phyloP scores from a whole-genome alignment of 1,139 yeast genomes.

The Saccharomycopsis hybrid region DNA sequence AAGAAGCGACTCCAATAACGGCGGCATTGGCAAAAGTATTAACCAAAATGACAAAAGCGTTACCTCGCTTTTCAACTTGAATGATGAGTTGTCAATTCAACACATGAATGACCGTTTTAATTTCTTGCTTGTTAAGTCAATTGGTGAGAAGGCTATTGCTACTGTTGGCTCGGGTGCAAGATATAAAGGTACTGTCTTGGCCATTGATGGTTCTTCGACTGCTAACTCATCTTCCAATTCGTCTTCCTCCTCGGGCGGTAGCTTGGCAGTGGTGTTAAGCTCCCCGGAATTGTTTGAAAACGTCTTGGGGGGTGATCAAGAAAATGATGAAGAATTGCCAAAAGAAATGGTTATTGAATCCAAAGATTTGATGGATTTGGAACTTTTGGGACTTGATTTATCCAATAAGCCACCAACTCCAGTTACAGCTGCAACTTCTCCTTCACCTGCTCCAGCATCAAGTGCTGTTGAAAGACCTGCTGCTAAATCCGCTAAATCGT shows the following conservation, averaged over 20 bases:
- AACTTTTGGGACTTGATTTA: constrained; percentile 40
- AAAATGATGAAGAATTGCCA: constrained; percentile 34
- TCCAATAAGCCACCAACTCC: constrained; percentile 24
- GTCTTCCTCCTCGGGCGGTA: constrained; percentile 30
- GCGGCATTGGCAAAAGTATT: neutral
- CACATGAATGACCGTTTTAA: constrained; percentile 44
- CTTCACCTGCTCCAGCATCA: neutral
- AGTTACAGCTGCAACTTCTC: constrained; percentile 18
- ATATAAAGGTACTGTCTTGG: constrained; percentile 51
- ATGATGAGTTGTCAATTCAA: constrained; percentile 7
- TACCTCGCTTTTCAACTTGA: constrained; percentile 11
- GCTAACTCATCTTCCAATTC: neutral
- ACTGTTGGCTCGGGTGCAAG: constrained; percentile 59
- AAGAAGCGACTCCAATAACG: neutral
- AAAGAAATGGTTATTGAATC: constrained; percentile 47
- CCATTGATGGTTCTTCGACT: constrained; percentile 29
- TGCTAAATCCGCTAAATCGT: neutral
- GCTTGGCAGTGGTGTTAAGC: constrained; percentile 47
- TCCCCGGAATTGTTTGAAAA: constrained; percentile 40
- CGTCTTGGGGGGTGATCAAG: constrained; percentile 32
- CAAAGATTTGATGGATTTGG: constrained; percentile 60
- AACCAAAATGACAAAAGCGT: neutral
- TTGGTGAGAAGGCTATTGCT: constrained; percentile 51
- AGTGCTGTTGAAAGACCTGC: neutral
- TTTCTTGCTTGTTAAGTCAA: constrained; percentile 44